Percentiles rank a stretch among this genome's conserved stretches.
Evolutionary conservation across 768 basidiomycete species (phyloP).

Genomic region (Lactarius indigo): DNA sequence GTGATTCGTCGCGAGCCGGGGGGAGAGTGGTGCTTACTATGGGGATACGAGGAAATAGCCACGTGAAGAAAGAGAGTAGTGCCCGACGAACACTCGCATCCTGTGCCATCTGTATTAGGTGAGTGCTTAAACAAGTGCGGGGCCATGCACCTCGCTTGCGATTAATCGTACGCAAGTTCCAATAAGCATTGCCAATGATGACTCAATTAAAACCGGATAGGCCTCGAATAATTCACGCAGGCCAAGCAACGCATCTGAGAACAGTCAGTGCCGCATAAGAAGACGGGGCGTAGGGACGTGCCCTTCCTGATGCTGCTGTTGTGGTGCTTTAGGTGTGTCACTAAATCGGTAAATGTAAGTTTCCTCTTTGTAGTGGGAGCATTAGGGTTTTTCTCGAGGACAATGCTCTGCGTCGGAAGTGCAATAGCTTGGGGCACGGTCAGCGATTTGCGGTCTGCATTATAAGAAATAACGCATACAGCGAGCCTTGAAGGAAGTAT

Average conservation of each 20-base stretch:
- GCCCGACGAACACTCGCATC: conserved; percentile 77
- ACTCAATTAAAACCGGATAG: conserved; percentile 52
- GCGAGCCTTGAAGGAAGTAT: conserved; percentile 94
- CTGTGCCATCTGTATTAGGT: conserved; percentile 38
- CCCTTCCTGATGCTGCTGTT: conserved; percentile 72
- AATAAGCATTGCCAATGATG: conserved; percentile 53
- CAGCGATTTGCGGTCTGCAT: not conserved
- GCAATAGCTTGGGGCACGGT: conserved; percentile 63
- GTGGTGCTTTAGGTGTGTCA: conserved; percentile 80
- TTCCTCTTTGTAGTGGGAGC: conserved; percentile 74
- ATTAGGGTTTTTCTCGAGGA: conserved; percentile 47
- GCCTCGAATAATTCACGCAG: conserved; percentile 67
- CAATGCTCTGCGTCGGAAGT: conserved; percentile 80
- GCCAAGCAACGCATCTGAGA: conserved; percentile 67
- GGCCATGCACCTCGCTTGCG: conserved; percentile 66
- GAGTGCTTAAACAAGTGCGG: not conserved
- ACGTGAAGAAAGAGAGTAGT: conserved; percentile 62
- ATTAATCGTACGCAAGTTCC: conserved; percentile 66
- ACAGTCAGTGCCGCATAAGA: not conserved
- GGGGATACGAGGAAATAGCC: conserved; percentile 66
- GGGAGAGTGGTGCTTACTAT: conserved; percentile 38
- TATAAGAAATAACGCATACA: conserved; percentile 44
- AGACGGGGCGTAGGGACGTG: conserved; percentile 28
- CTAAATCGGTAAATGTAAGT: conserved; percentile 70
- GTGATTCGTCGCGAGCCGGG: not conserved